Evolutionary conservation across 225 moss, liverwort and hornwort species (phyloP).

Genomic region (Polytrichum formosum): DNA sequence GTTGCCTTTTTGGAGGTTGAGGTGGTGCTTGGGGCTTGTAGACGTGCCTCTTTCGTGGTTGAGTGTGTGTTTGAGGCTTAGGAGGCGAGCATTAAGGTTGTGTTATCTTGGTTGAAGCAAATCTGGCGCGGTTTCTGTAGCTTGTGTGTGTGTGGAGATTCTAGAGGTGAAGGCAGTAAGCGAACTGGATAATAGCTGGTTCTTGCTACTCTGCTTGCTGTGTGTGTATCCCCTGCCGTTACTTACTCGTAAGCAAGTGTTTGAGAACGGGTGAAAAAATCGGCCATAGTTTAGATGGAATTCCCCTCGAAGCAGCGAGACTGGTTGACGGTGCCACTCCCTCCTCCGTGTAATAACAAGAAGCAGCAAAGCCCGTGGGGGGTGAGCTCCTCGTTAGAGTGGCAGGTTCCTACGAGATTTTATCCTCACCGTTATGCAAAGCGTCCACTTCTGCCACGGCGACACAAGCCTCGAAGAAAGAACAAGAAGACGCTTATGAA

Average conservation of each 20-base stretch:
- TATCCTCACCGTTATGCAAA: slow-evolving; percentile 29
- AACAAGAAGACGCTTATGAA: slow-evolving; percentile 48
- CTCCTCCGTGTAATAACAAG: slow-evolving; percentile 11
- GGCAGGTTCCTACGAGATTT: slow-evolving; percentile 38
- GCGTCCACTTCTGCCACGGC: slow-evolving; percentile 39
- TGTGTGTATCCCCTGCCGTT: slow-evolving; percentile 40
- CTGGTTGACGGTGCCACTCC: slow-evolving; percentile 46
- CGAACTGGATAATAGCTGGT: slow-evolving; percentile 66
- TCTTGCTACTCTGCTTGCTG: slow-evolving; percentile 40
- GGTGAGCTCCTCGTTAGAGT: slow-evolving; percentile 25
- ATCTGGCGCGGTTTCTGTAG: slow-evolving; percentile 23
- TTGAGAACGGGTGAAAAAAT: slow-evolving; percentile 62
- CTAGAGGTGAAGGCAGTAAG: slow-evolving; percentile 53
- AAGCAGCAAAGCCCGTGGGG: slow-evolving; percentile 41
- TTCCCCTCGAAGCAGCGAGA: slow-evolving; percentile 58
- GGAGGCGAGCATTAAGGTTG: slow-evolving; percentile 6
- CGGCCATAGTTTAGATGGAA: slow-evolving; percentile 50
- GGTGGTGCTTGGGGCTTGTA: slow-evolving; percentile 8
- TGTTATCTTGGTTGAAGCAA: background rate
- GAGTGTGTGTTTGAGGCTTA: background rate
- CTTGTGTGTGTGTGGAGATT: slow-evolving; percentile 24
- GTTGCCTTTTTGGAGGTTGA: slow-evolving; percentile 8
- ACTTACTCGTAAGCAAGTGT: slow-evolving; percentile 46
- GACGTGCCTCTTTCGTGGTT: slow-evolving; percentile 9
- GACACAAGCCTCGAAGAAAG: slow-evolving; percentile 47